Percentiles rank a stretch among this genome's conserved stretches.
These are phyloP conservation scores for Leptodermis oblonga DNA, from an alignment of 257 asterid species.

Conservation along the genomic window DNA sequence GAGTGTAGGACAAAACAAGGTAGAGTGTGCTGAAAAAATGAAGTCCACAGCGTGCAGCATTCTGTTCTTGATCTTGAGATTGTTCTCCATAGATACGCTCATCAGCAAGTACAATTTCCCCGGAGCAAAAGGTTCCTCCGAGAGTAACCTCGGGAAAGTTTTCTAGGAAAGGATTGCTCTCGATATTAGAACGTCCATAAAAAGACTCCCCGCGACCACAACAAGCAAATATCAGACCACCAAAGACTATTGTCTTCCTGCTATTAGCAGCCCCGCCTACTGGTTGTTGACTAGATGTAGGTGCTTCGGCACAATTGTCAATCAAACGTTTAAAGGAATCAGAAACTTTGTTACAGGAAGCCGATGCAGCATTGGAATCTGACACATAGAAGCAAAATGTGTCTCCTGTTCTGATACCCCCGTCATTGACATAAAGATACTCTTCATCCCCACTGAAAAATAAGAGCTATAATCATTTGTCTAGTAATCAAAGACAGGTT, in stretches of 20 bases:
- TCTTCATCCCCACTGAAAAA: slow-evolving; percentile 71
- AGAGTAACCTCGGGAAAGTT: slow-evolving; percentile 67
- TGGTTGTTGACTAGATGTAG: slow-evolving; percentile 4
- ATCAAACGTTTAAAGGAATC: slow-evolving; percentile 38
- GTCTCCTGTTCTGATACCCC: slow-evolving; percentile 68
- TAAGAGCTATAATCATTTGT: slow-evolving; percentile 8
- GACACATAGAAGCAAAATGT: slow-evolving; percentile 55
- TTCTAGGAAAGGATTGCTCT: slow-evolving; percentile 50
- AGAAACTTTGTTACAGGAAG: slow-evolving; percentile 37
- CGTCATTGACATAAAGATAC: slow-evolving; percentile 53
- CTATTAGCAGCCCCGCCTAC: background rate
- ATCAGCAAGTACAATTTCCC: slow-evolving; percentile 60
- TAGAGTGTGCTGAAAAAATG: slow-evolving; percentile 58
- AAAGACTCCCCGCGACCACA: slow-evolving; percentile 69
- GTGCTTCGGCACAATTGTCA: slow-evolving; percentile 22
- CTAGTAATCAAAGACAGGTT: background rate
- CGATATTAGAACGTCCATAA: slow-evolving; percentile 44
- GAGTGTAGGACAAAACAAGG: slow-evolving; percentile 57
- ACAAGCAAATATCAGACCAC: slow-evolving; percentile 66
- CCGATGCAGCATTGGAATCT: slow-evolving; percentile 45
- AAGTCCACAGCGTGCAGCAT: slow-evolving; percentile 29
- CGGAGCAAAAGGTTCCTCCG: slow-evolving; percentile 67
- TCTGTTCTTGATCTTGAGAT: slow-evolving; percentile 27
- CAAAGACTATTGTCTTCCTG: slow-evolving; percentile 46
- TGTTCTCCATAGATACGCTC: slow-evolving; percentile 36